phyloP scores from a whole-genome alignment of 345 rosid genomes.

The Hypericum perforatum region DNA sequence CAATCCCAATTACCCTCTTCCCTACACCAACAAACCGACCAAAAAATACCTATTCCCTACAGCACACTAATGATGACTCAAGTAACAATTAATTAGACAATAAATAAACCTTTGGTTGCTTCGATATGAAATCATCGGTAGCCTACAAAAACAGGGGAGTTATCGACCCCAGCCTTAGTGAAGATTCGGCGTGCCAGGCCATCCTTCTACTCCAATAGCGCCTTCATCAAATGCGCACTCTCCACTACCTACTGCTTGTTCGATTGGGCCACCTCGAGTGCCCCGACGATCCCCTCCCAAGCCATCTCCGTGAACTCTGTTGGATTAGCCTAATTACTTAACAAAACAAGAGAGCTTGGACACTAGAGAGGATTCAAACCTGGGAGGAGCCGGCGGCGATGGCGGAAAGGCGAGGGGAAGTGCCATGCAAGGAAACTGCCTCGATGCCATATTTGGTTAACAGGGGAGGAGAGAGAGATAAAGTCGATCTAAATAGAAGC shows the following conservation, averaged over 20 bases:
- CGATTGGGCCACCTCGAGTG: constrained; percentile 56
- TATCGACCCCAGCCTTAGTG: constrained; percentile 66
- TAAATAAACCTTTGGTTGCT: too few species aligned
- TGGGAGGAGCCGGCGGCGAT: constrained; percentile 34
- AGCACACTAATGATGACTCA: too few species aligned
- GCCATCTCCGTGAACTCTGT: constrained; percentile 80
- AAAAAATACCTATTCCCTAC: too few species aligned
- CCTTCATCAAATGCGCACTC: constrained; percentile 86
- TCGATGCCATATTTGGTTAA: constrained; percentile 24
- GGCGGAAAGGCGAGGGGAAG: constrained; percentile 27
- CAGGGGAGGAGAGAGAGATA: not conserved
- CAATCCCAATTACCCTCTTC: too few species aligned
- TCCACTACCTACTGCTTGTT: constrained; percentile 66
- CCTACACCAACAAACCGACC: too few species aligned
- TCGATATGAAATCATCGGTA: too few species aligned
- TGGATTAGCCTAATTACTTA: constrained; percentile 46
- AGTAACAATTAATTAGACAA: too few species aligned
- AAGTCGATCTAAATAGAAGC: not conserved
- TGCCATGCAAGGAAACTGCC: constrained; percentile 18
- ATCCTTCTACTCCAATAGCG: constrained; percentile 82
- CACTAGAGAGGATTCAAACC: constrained; percentile 19
- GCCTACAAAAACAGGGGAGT: constrained; percentile 61
- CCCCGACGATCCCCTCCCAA: too few species aligned
- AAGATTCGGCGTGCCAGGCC: constrained; percentile 74
- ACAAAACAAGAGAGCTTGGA: too few species aligned